Conservation (phyloP, 352 stramenopile species). For the Phytophthora boehmeriae region DNA sequence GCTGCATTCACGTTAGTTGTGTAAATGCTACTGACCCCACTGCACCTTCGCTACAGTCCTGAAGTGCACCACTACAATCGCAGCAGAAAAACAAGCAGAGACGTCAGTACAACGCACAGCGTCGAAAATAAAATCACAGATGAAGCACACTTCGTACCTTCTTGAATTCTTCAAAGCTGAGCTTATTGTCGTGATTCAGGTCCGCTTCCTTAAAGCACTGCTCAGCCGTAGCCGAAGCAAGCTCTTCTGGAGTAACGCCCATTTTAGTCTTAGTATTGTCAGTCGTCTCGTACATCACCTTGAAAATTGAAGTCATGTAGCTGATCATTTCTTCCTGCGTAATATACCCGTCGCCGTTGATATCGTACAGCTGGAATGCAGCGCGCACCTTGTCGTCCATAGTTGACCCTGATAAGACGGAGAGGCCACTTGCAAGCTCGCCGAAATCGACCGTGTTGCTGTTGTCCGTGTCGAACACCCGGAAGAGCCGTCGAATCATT, state of each 20-base stretch:
- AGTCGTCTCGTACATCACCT: constrained; percentile 90
- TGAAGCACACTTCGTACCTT: constrained; percentile 54
- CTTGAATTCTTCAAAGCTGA: constrained; percentile 91
- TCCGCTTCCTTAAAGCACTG: constrained; percentile 89
- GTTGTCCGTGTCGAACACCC: constrained; percentile 84
- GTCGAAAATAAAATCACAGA: not conserved
- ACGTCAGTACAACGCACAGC: constrained; percentile 13
- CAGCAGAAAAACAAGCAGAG: constrained; percentile 2
- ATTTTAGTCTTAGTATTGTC: constrained; percentile 79
- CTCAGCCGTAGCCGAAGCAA: constrained; percentile 77
- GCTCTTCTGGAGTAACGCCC: constrained; percentile 73
- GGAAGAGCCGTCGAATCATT: constrained; percentile 86
- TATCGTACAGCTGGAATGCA: constrained; percentile 87
- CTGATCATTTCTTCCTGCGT: constrained; percentile 87
- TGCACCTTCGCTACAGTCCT: constrained; percentile 27
- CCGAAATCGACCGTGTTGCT: constrained; percentile 89
- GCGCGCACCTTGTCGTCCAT: constrained; percentile 89
- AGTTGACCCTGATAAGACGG: constrained; percentile 81
- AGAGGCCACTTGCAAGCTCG: constrained; percentile 85
- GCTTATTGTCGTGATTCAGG: constrained; percentile 82
- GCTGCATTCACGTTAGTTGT: constrained; percentile 32
- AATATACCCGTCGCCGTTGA: constrained; percentile 87
- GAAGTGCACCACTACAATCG: constrained; percentile 47
- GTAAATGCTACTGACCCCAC: constrained; percentile 8
- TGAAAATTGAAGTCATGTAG: constrained; percentile 91